Evolutionary conservation across 495 filamentous ascomycete species (phyloP), one percentile per base, ranked within the genome.

Genomic region (Penicillium desertorum): DNA sequence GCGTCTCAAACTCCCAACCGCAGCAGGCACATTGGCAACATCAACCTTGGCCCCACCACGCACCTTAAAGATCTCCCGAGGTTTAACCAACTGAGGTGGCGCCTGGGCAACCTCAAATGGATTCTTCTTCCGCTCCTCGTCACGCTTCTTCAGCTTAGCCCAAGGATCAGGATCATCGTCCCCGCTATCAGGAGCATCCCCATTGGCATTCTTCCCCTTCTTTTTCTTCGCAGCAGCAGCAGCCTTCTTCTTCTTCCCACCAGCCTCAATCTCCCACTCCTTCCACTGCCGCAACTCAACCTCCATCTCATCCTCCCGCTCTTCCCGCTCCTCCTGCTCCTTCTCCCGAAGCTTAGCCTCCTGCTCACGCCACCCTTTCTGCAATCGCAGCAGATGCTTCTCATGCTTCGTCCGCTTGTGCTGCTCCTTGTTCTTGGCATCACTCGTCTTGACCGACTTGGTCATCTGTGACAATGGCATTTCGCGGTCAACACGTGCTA

Each of bases 401-500:
- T 96, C 90, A 52, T 88, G 92, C 73, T 86, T 88, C 43, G 91
- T 93, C 45, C 83, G 79, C 83, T 62, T 86, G 37, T 32, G 83
- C 44, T 55, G 53, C 79, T 58, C 83, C 41, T 56, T 80, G 68
- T 66, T 81, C 81, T 73, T 72, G 9, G 69, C 58, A 1, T 63
- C 25, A 23, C 70, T 64, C 3, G 72, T 23, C n/a, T 69, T 66
- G 12, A 45, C 54, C 0, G 66, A 66, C 25, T 72, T 71, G 19
- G 86, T 82, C 59, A 89, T 72, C 0, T 79, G 81, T 17, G 83
- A 73, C 10, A 98, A 69, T 0, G 94, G 94, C 22, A 98, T 73
- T 2, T 89, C 87, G 27, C 89, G 88, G 64, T 98, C 87, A 8
- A 98, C 94, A 6, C 94, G 85, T 39, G 89, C 86, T 3, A 83